These are phyloP conservation scores for Phytophthora ohioensis DNA, from an alignment of 352 stramenopile species.

Conservation along the genomic window DNA sequence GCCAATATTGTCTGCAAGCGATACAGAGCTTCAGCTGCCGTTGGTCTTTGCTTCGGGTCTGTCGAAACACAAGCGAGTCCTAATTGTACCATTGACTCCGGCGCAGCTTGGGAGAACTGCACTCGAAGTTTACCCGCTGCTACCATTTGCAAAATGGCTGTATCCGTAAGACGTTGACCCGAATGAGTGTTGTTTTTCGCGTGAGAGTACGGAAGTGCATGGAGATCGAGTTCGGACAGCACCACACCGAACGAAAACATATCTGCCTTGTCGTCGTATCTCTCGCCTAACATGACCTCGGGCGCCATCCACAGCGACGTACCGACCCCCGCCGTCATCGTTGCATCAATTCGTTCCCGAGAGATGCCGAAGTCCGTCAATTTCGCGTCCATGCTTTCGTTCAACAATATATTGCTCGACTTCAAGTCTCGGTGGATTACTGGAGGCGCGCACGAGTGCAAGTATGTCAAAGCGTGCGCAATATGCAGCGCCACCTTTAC, in stretches of 20 bases:
- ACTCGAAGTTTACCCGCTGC: constrained; percentile 43
- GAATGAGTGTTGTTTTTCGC: constrained; percentile 27
- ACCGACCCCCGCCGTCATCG: constrained; percentile 41
- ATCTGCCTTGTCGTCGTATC: constrained; percentile 50
- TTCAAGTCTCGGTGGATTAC: constrained; percentile 39
- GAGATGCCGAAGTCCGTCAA: constrained; percentile 43
- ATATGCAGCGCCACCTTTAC: constrained; percentile 38
- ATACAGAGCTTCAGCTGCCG: constrained; percentile 47
- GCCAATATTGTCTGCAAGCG: constrained; percentile 41
- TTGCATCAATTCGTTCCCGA: constrained; percentile 33
- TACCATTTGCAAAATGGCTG: constrained; percentile 53
- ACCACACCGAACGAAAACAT: constrained; percentile 52
- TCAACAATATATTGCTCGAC: constrained; percentile 39
- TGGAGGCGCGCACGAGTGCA: constrained; percentile 40
- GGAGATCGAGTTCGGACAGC: constrained; percentile 42
- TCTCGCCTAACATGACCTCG: constrained; percentile 42
- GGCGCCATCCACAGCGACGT: constrained; percentile 49
- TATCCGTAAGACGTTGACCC: constrained; percentile 32
- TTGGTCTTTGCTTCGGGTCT: constrained; percentile 41
- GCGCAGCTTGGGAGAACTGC: constrained; percentile 34
- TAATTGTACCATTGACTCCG: constrained; percentile 32
- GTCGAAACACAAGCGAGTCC: constrained; percentile 40
- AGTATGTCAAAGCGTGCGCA: constrained; percentile 42
- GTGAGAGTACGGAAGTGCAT: constrained; percentile 35
- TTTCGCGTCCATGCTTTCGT: constrained; percentile 33